Base-by-base conservation (phyloP, 768 basidiomycete genomes). In the Ramaria sp. region DNA sequence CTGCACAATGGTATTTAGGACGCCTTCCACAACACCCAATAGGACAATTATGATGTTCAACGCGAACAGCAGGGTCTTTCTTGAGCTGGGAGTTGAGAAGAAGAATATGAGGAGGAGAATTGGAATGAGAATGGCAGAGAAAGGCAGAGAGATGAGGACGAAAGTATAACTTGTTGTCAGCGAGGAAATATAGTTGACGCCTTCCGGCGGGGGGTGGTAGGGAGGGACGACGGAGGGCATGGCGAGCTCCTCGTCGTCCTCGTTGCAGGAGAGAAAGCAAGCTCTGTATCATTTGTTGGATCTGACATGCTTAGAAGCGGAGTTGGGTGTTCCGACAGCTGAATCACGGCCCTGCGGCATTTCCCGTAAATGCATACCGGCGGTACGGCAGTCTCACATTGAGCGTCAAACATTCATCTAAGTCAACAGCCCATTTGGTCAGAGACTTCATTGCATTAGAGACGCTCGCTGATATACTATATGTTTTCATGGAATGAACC, bases 81-180 rank as follows among this genome's bases (percentile, higher is more conserved):
- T 68, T 1, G 64, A 53, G 3, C 48, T 51, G 2, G 59, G 58
- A 0, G 67, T 70, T 1, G 71, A 71, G 39, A 73, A 70, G 43
- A 66, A 62, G 50, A 71, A 62, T 7, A 72, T 63, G 11, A 64
- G 60, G 19, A 72, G 50, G 13, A 72, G 62, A 12, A 73, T 57
- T 2, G 72, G 70, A 17, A 73, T 59, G 9, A 73, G 67, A 12
- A 71, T 62, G 3, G 66, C 62, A 33, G 67, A 53, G 53, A 72
- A 68, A 0, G 68, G 64, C 38, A 69, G 67, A 1, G 62, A 63
- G 30, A 71, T 64, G 59, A 71, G 62, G 33, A 70, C 43, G 22
- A 64, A 58, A 22, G 61, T 61, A 6, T 69, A 20, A 6, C 9
- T 61, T 60, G 41, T 67, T 61, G 49, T 58, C 59, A 19, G 67